phyloP scores from a whole-genome alignment of 345 rosid species.

The Aethionema arabicum region DNA sequence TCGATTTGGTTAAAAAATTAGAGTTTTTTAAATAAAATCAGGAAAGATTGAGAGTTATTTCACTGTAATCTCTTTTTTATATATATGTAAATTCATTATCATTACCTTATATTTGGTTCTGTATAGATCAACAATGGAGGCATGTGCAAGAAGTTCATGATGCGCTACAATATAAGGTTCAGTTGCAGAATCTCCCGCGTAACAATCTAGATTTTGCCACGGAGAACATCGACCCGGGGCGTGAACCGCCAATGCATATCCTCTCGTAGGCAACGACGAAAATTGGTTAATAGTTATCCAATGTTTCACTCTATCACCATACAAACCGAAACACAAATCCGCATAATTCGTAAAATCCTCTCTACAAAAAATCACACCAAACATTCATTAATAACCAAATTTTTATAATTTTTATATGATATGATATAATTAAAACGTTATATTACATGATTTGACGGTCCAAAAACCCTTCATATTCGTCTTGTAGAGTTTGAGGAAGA shows the following conservation, averaged over 20 bases:
- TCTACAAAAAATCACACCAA: constrained; percentile 18
- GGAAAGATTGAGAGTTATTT: too few relatives aligned
- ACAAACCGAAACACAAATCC: constrained; percentile 39
- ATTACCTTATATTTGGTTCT: constrained; percentile 27
- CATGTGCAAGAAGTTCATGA: constrained; percentile 36
- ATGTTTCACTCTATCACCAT: constrained; percentile 45
- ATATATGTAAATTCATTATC: not conserved
- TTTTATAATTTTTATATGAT: too few relatives aligned
- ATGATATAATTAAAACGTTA: not conserved
- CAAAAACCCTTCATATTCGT: constrained; percentile 50
- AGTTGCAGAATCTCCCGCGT: constrained; percentile 31
- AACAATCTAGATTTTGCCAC: constrained; percentile 17
- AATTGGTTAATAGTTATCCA: constrained; percentile 54
- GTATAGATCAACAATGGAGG: constrained; percentile 17
- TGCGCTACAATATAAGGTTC: constrained; percentile 35
- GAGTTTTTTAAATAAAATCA: too few relatives aligned
- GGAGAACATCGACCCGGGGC: constrained; percentile 50
- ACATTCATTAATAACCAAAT: too few relatives aligned
- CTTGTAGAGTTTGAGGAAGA: constrained; percentile 49
- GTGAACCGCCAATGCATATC: constrained; percentile 29
- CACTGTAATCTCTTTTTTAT: too few relatives aligned
- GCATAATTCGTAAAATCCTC: constrained; percentile 40
- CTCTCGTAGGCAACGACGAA: constrained; percentile 22
- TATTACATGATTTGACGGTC: constrained; percentile 38
- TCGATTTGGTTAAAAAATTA: too few relatives aligned